Percentiles rank a stretch among this genome's conserved stretches.
Evolutionary conservation across 176 grass and related monocot genomes (phyloP).

Genomic region (Eremochloa ophiuroides): DNA sequence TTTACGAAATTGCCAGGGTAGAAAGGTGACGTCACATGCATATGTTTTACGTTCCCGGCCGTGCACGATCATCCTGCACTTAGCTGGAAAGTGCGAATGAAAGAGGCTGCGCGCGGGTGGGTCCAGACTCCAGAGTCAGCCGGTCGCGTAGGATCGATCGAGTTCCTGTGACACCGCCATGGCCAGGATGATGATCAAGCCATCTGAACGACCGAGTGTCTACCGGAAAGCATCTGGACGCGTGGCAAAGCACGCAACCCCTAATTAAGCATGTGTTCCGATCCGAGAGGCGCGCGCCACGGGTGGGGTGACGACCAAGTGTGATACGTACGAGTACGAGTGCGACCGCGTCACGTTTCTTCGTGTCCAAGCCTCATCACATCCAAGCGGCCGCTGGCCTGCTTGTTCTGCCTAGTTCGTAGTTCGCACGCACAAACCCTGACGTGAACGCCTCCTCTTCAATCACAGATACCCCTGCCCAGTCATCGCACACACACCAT

Average conservation of each 20-base stretch:
- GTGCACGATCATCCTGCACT: background rate
- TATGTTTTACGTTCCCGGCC: background rate
- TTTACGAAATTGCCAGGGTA: background rate
- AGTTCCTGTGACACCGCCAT: background rate
- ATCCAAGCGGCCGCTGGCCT: background rate
- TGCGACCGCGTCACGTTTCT: constrained; percentile 40
- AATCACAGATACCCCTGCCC: background rate
- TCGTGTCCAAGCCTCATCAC: constrained; percentile 27
- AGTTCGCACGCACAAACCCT: too few species aligned
- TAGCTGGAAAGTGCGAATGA: background rate
- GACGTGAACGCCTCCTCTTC: constrained; percentile 50
- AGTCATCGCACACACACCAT: background rate
- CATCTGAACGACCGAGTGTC: background rate
- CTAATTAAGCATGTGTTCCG: constrained; percentile 15
- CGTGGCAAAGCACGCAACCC: background rate
- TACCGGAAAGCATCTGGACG: constrained; percentile 18
- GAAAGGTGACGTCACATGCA: background rate
- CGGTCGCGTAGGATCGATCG: background rate
- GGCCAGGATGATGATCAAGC: background rate
- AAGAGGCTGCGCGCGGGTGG: background rate
- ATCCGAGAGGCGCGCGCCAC: background rate
- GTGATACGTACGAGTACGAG: background rate
- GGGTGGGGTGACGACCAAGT: background rate
- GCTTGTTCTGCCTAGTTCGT: constrained; percentile 12
- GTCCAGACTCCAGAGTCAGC: background rate